Conservation (phyloP, 129 eudicot genomes). For the Chrysanthemum seticuspe region DNA sequence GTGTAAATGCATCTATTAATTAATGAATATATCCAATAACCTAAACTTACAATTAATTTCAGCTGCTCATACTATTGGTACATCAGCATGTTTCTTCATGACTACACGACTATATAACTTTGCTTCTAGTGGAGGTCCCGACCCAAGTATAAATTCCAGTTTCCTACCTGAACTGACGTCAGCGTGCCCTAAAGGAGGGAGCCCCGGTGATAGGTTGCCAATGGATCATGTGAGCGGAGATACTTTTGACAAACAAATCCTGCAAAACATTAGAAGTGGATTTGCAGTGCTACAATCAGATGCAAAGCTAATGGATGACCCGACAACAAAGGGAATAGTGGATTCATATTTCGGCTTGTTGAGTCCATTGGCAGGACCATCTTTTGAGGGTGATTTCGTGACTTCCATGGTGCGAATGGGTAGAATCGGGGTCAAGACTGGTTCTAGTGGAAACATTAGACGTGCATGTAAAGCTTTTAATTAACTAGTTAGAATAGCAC, state of each 20-base stretch:
- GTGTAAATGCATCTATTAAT: not conserved
- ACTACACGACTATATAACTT: conserved; percentile 56
- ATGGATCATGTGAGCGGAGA: conserved; percentile 55
- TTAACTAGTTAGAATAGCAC: conserved; percentile 21
- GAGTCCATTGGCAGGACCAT: conserved; percentile 39
- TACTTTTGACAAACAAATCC: conserved; percentile 50
- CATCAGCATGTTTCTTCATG: conserved; percentile 79
- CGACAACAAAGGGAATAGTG: conserved; percentile 42
- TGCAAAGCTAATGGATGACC: conserved; percentile 52
- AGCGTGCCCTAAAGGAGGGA: conserved; percentile 51
- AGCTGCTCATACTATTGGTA: conserved; percentile 90
- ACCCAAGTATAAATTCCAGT: conserved; percentile 56
- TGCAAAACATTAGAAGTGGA: conserved; percentile 53
- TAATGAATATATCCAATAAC: no score
- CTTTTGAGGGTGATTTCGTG: conserved; percentile 59
- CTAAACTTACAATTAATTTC: not conserved
- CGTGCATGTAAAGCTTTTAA: conserved; percentile 54
- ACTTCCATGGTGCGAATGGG: conserved; percentile 73
- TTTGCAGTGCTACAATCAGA: conserved; percentile 67
- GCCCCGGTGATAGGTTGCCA: conserved; percentile 32
- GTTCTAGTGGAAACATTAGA: conserved; percentile 62
- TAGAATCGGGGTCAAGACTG: conserved; percentile 43
- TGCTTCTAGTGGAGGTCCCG: conserved; percentile 34
- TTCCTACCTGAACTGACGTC: conserved; percentile 49
- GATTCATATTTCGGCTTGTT: conserved; percentile 46